These are phyloP conservation scores for Lippia alba DNA, from an alignment of 305 asterid genomes.

Conservation along the genomic window DNA sequence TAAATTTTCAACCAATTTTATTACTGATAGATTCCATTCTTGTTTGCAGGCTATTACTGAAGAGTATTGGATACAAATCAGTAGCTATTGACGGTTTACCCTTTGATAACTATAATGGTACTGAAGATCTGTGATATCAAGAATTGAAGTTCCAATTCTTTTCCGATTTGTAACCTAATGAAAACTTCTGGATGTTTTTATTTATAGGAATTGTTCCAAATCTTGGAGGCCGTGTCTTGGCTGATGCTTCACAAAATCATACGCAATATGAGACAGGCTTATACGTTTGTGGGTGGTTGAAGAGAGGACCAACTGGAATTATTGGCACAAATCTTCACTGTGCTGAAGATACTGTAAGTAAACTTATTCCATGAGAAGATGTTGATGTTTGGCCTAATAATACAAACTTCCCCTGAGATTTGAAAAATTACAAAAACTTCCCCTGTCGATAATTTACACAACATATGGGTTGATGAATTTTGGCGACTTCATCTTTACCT, in stretches of 20 bases:
- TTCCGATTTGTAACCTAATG: background rate
- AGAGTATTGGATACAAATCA: slow-evolving; percentile 94
- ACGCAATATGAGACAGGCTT: slow-evolving; percentile 59
- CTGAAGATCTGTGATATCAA: slow-evolving; percentile 9
- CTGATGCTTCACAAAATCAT: slow-evolving; percentile 38
- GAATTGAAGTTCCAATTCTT: slow-evolving; percentile 7
- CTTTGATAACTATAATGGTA: slow-evolving; percentile 72
- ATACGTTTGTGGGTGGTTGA: slow-evolving; percentile 95
- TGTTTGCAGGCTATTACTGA: slow-evolving; percentile 68
- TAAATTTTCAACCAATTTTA: background rate
- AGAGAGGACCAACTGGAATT: slow-evolving; percentile 92
- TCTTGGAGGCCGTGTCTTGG: slow-evolving; percentile 68
- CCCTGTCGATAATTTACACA: too few species aligned
- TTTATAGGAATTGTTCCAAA: slow-evolving; percentile 79
- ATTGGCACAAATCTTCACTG: slow-evolving; percentile 83
- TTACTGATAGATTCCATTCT: slow-evolving; percentile 18
- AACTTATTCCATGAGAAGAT: background rate
- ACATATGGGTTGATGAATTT: too few species aligned
- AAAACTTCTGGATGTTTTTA: slow-evolving; percentile 12
- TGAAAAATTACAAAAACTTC: background rate
- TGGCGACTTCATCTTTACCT: too few species aligned
- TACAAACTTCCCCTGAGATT: background rate
- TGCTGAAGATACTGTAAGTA: slow-evolving; percentile 86
- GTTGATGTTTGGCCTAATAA: background rate
- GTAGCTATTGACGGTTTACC: slow-evolving; percentile 75